Base-by-base conservation (phyloP, 306 rosid species). In the Phaseolus lunatus region DNA sequence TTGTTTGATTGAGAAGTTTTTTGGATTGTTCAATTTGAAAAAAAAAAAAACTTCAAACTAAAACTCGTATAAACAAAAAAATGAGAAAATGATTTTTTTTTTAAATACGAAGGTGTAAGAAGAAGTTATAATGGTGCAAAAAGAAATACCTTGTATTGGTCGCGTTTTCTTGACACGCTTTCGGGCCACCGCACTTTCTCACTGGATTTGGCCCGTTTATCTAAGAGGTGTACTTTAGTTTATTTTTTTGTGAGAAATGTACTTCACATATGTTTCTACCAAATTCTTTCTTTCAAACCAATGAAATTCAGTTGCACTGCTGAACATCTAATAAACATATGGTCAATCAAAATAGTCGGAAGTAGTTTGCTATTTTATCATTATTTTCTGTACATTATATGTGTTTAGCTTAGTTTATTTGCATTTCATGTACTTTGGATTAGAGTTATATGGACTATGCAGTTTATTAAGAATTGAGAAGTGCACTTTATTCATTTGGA, bases 251-350 rank as follows among this genome's bases (percentile, higher is more conserved):
- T 7, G 43, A 37, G 43, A 37, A 37, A 8, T 37, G 10, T 8
- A 7, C 8, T 37, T 37, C 11, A 37, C 4, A n/a, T n/a, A n/a
- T n/a, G n/a, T 68, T 67, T 33, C 18, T 67, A 56, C 49, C 29
- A 15, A 24, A 22, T 23, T 16, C 15, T 64, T 33, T 18, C 23
- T 50, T 72, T 22, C 54, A 48, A 71, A 39, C 31, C 24, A 22
- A 29, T 67, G 69, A 43, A 64, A 43, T 73, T 18, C 4, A 62
- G n/a, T 35, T 61, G 66, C 35, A 7, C 47, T 48, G 23, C n/a
- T 19, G 27, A n/a, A n/a, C 18, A 11, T 53, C 15, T 39, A 50
- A 24, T 26, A 7, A 37, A 31, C 48, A 53, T n/a, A 11, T 15
- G 44, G 65, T 47, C 16, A 31, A 43, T 52, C 3, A 20, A 72